Conservation (phyloP, 1,139 yeast genomes). For the Lodderomyces pseudojiufengensis region DNA sequence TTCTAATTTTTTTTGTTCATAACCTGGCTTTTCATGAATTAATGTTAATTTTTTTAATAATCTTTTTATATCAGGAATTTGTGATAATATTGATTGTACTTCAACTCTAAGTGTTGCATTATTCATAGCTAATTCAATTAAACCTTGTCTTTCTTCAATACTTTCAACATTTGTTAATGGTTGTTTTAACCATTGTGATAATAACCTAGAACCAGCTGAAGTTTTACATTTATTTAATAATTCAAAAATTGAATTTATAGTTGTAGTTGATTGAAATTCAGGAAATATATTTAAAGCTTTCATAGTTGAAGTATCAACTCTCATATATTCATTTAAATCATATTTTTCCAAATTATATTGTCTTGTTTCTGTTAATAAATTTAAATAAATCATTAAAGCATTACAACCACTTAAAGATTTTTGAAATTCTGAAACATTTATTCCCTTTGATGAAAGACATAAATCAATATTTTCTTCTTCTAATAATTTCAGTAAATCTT, state of each 20-base stretch:
- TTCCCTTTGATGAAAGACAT: conserved; percentile 60
- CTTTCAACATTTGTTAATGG: conserved; percentile 66
- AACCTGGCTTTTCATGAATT: conserved; percentile 35
- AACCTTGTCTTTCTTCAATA: conserved; percentile 64
- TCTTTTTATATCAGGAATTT: conserved; percentile 80
- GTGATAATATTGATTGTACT: conserved; percentile 63
- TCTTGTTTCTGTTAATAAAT: conserved; percentile 35
- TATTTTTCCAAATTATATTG: conserved; percentile 60
- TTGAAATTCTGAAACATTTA: conserved; percentile 31
- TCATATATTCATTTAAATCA: conserved; percentile 74
- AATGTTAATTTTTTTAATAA: conserved; percentile 58
- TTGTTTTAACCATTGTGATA: conserved; percentile 94
- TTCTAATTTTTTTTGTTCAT: conserved; percentile 56
- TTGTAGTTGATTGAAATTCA: conserved; percentile 34
- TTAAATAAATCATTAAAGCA: conserved; percentile 64
- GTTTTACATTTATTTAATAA: conserved; percentile 85
- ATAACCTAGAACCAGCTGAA: conserved; percentile 75
- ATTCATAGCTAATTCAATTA: conserved; percentile 70
- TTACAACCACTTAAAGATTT: conserved; percentile 49
- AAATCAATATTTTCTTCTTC: conserved; percentile 45
- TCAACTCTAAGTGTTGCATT: conserved; percentile 67
- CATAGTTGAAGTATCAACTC: conserved; percentile 85
- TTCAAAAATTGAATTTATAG: conserved; percentile 64
- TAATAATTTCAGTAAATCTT: conserved; percentile 65
- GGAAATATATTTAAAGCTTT: conserved; percentile 88